Conservation (phyloP, 352 stramenopile species). For the Phytophthora hibernalis region DNA sequence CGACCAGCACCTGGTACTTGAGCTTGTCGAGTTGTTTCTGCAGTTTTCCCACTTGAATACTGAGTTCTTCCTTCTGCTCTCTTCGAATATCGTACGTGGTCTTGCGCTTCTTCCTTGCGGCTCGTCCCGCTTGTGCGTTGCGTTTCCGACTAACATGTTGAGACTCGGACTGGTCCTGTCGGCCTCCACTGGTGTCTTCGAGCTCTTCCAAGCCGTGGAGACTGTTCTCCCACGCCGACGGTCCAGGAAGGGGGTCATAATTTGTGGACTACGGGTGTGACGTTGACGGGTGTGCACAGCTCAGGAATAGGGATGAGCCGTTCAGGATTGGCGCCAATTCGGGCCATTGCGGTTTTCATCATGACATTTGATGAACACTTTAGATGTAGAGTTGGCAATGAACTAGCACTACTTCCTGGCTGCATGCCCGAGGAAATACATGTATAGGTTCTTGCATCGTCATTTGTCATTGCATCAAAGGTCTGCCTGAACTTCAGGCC, state of each 20-base stretch:
- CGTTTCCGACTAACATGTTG: conserved; percentile 11
- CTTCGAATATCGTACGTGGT: conserved; percentile 40
- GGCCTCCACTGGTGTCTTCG: neutral
- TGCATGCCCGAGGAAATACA: neutral
- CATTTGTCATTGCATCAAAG: neutral
- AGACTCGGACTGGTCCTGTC: neutral
- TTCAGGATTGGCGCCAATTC: neutral
- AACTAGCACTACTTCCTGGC: neutral
- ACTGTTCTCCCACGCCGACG: neutral
- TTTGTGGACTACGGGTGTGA: no score
- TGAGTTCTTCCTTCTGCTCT: conserved; percentile 43
- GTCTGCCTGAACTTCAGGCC: no score
- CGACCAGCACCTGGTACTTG: conserved; percentile 44
- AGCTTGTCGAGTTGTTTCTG: conserved; percentile 46
- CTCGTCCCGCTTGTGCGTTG: neutral
- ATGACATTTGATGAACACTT: neutral
- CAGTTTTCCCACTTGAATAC: conserved; percentile 31
- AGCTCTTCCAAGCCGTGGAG: neutral
- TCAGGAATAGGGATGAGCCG: neutral
- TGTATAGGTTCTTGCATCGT: neutral
- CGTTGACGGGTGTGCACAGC: neutral
- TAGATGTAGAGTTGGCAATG: neutral
- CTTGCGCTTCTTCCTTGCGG: conserved; percentile 32
- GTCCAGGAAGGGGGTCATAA: neutral
- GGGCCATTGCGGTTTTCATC: neutral